Evolutionary conservation across 495 filamentous ascomycete species (phyloP).

Genomic region (Aspergillus biplanus): DNA sequence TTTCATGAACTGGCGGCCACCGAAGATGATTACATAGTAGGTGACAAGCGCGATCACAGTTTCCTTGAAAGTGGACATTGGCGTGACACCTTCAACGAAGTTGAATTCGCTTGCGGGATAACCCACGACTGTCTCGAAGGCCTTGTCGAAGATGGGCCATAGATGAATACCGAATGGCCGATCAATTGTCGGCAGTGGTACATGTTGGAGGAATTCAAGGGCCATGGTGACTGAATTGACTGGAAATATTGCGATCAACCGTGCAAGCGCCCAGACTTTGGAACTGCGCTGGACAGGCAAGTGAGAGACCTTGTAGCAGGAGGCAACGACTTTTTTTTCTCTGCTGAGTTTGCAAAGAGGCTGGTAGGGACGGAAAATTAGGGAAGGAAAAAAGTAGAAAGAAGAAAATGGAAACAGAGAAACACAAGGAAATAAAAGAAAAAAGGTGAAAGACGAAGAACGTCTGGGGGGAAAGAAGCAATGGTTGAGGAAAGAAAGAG

Average conservation of each 20-base stretch:
- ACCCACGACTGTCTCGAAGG: constrained; percentile 72
- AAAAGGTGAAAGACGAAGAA: constrained; percentile 25
- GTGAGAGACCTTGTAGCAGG: constrained; percentile 9
- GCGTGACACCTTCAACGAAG: constrained; percentile 61
- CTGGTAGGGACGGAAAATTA: constrained; percentile 3
- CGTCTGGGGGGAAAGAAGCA: constrained; percentile 21
- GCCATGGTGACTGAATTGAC: constrained; percentile 37
- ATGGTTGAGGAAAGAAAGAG: constrained; percentile 28
- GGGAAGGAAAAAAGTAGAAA: constrained; percentile 28
- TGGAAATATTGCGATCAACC: constrained; percentile 1
- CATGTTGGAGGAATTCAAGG: constrained; percentile 59
- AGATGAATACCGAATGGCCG: constrained; percentile 88
- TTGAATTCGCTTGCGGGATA: constrained; percentile 63
- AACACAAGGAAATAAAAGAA: constrained; percentile 24
- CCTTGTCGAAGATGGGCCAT: constrained; percentile 93
- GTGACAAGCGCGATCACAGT: constrained; percentile 58
- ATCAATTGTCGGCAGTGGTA: constrained; percentile 81
- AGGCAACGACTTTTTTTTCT: constrained; percentile 18
- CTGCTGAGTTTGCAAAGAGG: constrained; percentile 14
- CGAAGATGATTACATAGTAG: constrained; percentile 70
- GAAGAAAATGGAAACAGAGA: constrained; percentile 35
- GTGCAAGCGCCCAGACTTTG: constrained; percentile 2
- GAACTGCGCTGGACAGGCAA: constrained; percentile 4
- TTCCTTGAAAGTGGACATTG: constrained; percentile 62
- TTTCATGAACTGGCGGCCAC: constrained; percentile 69